These are phyloP conservation scores for Penicillium sp. DNA, from an alignment of 2,329 filamentous ascomycete genomes.

Conservation along the genomic window DNA sequence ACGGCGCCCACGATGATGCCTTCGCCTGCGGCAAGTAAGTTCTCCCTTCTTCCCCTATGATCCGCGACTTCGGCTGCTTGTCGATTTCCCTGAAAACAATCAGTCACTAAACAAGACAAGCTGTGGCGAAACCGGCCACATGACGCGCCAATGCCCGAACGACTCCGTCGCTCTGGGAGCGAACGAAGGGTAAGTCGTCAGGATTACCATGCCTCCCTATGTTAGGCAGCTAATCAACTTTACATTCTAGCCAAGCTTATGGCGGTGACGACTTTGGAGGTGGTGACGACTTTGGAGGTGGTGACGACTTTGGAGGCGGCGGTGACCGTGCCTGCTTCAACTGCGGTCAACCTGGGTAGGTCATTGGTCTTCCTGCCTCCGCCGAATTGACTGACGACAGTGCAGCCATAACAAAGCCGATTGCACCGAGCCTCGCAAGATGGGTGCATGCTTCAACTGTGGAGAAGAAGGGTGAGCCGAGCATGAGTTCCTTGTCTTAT, in stretches of 20 bases:
- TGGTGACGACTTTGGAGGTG: neutral
- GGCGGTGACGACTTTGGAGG: neutral
- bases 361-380: neutral
- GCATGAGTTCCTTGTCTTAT: too few relatives aligned
- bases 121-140: constrained; percentile 38
- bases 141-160: constrained; percentile 45
- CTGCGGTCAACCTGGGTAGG: constrained; percentile 15
- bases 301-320: neutral
- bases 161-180: constrained; percentile 5
- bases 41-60: neutral
- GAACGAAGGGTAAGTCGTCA: constrained; percentile 18
- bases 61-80: neutral
- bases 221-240: neutral
- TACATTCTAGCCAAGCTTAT: neutral
- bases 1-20: neutral
- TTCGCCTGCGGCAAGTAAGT: constrained; percentile 31
- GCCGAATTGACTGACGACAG: neutral
- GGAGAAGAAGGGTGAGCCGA: too few relatives aligned
- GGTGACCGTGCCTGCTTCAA: constrained; percentile 11
- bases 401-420: constrained; percentile 43
- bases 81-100: neutral
- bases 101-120: constrained; percentile 16
- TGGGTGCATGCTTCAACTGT: constrained; percentile 14
- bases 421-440: constrained; percentile 41
- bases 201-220: constrained; percentile 26